Conservation (phyloP, 202 grass and related monocot genomes). For the Schoenoplectus triqueter region DNA sequence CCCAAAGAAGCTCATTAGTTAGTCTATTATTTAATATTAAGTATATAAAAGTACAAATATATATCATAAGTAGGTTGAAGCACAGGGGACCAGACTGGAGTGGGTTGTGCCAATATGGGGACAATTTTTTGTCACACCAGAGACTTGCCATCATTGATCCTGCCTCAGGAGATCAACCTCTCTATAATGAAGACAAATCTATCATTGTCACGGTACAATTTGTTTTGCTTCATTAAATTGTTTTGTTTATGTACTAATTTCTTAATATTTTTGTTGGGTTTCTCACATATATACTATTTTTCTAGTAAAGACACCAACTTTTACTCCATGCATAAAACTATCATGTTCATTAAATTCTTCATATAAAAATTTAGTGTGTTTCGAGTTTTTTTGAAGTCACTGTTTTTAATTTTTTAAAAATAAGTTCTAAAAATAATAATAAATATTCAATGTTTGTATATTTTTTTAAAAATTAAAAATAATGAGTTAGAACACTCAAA, state of each 20-base stretch:
- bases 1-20: not conserved
- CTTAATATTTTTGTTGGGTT: not conserved
- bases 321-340: too few relatives aligned
- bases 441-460: too few relatives aligned
- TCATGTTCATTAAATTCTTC: too few relatives aligned
- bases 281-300: not conserved
- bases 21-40: slow-evolving; percentile 23
- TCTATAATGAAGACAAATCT: slow-evolving; percentile 69
- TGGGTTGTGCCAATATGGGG: slow-evolving; percentile 51
- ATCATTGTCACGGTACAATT: slow-evolving; percentile 55
- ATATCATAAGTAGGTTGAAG: slow-evolving; percentile 49
- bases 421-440: too few relatives aligned
- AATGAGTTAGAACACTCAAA: too few relatives aligned
- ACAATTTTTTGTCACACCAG: slow-evolving; percentile 77
- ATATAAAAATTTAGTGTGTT: too few relatives aligned
- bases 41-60: not conserved
- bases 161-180: slow-evolving; percentile 79
- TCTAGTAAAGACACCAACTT: too few relatives aligned
- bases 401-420: too few relatives aligned
- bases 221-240: not conserved
- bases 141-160: slow-evolving; percentile 79
- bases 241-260: too few relatives aligned
- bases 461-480: too few relatives aligned
- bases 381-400: too few relatives aligned
- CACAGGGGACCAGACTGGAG: slow-evolving; percentile 83